These are phyloP conservation scores for Penstemon newberryi DNA, from an alignment of 257 asterid genomes.

Conservation along the genomic window DNA sequence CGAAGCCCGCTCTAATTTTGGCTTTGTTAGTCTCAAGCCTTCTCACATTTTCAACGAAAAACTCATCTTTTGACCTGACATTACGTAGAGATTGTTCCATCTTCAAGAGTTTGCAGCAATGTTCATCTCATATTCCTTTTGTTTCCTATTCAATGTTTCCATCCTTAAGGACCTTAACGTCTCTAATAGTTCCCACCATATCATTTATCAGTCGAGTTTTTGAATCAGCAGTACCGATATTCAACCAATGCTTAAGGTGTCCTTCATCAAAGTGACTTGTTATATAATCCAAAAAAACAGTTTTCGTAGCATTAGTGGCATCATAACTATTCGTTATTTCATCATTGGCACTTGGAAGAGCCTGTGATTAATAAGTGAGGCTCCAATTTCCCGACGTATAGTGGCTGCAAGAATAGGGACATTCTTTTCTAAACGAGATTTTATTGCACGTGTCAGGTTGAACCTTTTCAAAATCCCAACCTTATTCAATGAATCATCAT, in stretches of 20 bases:
- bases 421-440: not conserved
- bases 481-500: conserved; percentile 10
- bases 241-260: too few relatives aligned
- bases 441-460: too few relatives aligned
- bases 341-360: not conserved
- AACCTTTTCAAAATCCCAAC: too few relatives aligned
- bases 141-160: conserved; percentile 7
- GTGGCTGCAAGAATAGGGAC: conserved; percentile 7
- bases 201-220: conserved; percentile 11
- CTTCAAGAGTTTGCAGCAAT: conserved; percentile 1
- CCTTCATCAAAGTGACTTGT: too few relatives aligned
- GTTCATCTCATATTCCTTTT: not conserved
- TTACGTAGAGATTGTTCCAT: not conserved
- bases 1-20: conserved; percentile 25
- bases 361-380: too few relatives aligned
- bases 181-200: conserved; percentile 20
- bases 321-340: conserved; percentile 1
- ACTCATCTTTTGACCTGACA: not conserved
- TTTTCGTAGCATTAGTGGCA: too few relatives aligned
- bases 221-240: not conserved
- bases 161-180: conserved; percentile 4
- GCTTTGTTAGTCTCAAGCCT: conserved; percentile 13
- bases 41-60: not conserved
- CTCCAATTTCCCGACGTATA: not conserved
- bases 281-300: too few relatives aligned